Evolutionary conservation across 164 flowering plant genomes (phyloP).

Genomic region (Dillenia turbinata): DNA sequence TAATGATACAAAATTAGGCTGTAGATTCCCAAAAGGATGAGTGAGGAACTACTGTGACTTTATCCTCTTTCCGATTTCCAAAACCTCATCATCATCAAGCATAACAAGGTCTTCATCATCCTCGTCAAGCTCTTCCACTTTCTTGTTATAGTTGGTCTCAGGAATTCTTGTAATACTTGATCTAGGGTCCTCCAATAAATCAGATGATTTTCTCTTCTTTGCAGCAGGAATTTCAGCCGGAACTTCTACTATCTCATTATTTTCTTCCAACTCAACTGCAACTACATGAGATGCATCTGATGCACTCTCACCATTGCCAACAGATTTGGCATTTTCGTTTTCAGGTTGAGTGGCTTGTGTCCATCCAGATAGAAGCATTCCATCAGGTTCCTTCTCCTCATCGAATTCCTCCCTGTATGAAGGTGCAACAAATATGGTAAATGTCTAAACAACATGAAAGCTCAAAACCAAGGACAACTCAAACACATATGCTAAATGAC

Average conservation of each 20-base stretch:
- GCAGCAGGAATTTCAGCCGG: constrained; percentile 22
- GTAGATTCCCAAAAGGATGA: not conserved
- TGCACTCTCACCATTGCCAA: constrained; percentile 46
- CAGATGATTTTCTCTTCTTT: constrained; percentile 61
- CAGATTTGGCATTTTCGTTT: constrained; percentile 24
- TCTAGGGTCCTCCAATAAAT: constrained; percentile 17
- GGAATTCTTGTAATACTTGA: constrained; percentile 11
- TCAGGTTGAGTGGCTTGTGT: constrained; percentile 35
- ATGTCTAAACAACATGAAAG: not conserved
- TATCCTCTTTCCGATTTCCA: constrained; percentile 32
- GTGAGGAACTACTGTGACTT: constrained; percentile 30
- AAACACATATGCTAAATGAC: too few species aligned
- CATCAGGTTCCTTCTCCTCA: constrained; percentile 92
- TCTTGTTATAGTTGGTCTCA: constrained; percentile 12
- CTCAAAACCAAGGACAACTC: not conserved
- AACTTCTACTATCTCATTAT: constrained; percentile 33
- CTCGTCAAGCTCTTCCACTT: constrained; percentile 29
- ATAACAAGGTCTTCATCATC: constrained; percentile 38
- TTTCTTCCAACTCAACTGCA: constrained; percentile 24
- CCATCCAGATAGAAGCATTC: constrained; percentile 92
- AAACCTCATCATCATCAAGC: constrained; percentile 31
- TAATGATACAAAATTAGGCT: constrained; percentile 30
- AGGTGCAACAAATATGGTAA: too few species aligned
- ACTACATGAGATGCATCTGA: constrained; percentile 29
- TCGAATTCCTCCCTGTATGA: constrained; percentile 82